Evolutionary conservation across 345 rosid species (phyloP).

Genomic region (Eucalyptus camaldulensis): DNA sequence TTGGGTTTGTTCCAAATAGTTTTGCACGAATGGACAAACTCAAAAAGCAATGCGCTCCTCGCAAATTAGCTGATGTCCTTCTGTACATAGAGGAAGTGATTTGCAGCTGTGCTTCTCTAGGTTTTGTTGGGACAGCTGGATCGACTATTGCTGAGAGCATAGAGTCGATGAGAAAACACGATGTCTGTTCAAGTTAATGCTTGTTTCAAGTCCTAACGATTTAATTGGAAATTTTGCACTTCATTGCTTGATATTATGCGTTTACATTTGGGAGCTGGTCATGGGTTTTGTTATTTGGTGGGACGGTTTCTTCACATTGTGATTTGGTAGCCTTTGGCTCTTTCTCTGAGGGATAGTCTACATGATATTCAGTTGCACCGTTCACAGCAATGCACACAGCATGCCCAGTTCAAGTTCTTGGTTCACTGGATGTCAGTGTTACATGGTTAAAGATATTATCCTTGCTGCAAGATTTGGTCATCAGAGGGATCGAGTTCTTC

Average conservation of each 20-base stretch:
- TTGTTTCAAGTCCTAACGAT: not conserved
- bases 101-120: slow-evolving; percentile 95
- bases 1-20: slow-evolving; percentile 19
- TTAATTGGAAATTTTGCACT: not conserved
- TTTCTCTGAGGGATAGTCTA: not conserved
- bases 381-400: not conserved
- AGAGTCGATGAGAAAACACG: slow-evolving; percentile 58
- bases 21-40: slow-evolving; percentile 6
- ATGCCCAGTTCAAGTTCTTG: not conserved
- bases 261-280: not conserved
- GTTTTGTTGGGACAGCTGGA: slow-evolving; percentile 85
- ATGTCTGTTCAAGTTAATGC: slow-evolving; percentile 17
- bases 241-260: not conserved
- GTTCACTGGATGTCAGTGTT: not conserved
- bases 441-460: not conserved
- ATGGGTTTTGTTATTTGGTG: not conserved
- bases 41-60: slow-evolving; percentile 29
- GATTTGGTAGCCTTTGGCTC: not conserved
- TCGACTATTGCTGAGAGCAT: slow-evolving; percentile 83
- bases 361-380: not conserved
- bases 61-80: slow-evolving; percentile 34
- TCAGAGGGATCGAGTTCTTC: not conserved
- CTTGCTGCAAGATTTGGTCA: not conserved
- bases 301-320: not conserved
- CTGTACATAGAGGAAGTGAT: slow-evolving; percentile 70